Percentiles rank a stretch among this genome's conserved stretches.
phyloP scores from a whole-genome alignment of 139 green algal species.

The Asterochloris erici region DNA sequence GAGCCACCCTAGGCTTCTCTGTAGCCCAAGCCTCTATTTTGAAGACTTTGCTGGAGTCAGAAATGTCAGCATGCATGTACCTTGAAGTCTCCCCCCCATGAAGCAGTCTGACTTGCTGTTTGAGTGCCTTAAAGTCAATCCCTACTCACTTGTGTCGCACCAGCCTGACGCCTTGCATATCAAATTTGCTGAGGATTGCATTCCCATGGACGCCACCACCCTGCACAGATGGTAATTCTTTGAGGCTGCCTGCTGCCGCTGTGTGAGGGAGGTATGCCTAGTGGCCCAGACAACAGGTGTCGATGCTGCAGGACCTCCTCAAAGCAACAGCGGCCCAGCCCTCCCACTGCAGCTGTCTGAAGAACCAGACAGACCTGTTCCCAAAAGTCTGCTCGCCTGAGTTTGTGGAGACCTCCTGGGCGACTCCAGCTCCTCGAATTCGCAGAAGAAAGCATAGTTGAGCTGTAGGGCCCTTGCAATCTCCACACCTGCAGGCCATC shows the following conservation, averaged over 20 bases:
- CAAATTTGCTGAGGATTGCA: conserved; percentile 71
- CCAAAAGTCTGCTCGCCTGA: conserved; percentile 28
- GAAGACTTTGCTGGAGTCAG: background rate
- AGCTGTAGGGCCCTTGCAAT: conserved; percentile 71
- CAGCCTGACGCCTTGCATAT: conserved; percentile 34
- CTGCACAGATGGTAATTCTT: conserved; percentile 29
- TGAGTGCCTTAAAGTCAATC: background rate
- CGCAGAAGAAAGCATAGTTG: conserved; percentile 75
- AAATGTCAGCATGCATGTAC: too few relatives aligned
- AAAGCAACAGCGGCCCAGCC: background rate
- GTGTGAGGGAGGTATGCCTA: background rate
- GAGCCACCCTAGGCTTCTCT: background rate
- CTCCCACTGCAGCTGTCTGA: background rate
- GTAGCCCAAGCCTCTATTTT: background rate
- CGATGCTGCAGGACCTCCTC: background rate
- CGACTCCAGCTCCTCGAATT: conserved; percentile 82
- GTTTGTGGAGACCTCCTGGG: background rate
- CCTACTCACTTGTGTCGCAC: conserved; percentile 45
- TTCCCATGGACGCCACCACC: conserved; percentile 87
- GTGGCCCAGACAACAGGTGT: background rate
- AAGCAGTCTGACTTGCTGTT: background rate
- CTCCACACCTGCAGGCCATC: conserved; percentile 29
- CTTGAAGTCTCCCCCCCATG: too few relatives aligned
- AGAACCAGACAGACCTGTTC: background rate
- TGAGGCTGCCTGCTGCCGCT: background rate